Conservation (phyloP, 345 rosid genomes). For the Salix arbutifolia region DNA sequence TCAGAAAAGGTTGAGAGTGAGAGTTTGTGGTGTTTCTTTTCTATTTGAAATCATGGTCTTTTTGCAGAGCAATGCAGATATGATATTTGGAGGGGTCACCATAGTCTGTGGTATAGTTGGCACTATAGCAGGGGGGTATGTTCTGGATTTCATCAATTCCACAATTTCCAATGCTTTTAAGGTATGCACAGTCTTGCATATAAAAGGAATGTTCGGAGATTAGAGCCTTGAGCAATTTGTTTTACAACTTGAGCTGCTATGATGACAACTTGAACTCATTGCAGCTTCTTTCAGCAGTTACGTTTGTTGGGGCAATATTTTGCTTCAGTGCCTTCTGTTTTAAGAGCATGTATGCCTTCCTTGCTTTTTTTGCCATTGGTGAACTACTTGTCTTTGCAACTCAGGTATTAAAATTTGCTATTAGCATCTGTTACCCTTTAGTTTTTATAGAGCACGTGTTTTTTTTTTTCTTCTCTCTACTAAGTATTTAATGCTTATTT, state of each 20-base stretch:
- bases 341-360: conserved; percentile 78
- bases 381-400: conserved; percentile 86
- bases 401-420: conserved; percentile 47
- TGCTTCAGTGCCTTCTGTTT: conserved; percentile 83
- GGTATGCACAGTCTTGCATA: conserved; percentile 37
- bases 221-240: neutral
- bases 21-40: neutral
- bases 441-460: neutral
- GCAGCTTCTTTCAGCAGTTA: conserved; percentile 77
- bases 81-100: conserved; percentile 89
- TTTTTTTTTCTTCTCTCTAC: neutral
- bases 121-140: conserved; percentile 70
- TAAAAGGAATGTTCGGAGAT: neutral
- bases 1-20: neutral
- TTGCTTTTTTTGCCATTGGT: conserved; percentile 73
- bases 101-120: conserved; percentile 78
- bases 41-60: conserved; percentile 7
- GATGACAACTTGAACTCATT: conserved; percentile 9
- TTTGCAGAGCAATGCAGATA: conserved; percentile 72
- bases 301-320: conserved; percentile 67
- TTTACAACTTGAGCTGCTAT: neutral
- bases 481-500: neutral
- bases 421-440: neutral
- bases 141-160: conserved; percentile 62
- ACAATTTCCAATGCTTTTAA: conserved; percentile 90